Evolutionary conservation across 352 stramenopile genomes (phyloP), one percentile per base, ranked within the genome.

Genomic region (Globisporangium cederbergense): DNA sequence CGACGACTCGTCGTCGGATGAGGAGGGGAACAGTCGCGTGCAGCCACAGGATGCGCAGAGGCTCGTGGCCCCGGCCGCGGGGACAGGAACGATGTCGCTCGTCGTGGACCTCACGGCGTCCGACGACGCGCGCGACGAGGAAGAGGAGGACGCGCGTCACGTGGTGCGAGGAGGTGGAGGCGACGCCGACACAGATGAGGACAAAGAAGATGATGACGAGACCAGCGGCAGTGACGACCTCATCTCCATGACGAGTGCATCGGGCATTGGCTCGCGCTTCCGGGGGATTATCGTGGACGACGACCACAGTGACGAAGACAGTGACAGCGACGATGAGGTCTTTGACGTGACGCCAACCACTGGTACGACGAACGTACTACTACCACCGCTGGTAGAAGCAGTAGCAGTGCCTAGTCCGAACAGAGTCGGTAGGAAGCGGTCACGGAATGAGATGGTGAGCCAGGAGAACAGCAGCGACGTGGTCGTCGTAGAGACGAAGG

Each of bases 1-100:
- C 11, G 74, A 81, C n/a, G 63, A 77, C 22, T 60, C 54, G 2
- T 60, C 54, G 1, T 65, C 59, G 16, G 59, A 65, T 36, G 57
- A 60, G 13, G 54, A 62, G 18, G 57, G 20, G 11, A 58, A 14
- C 59, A 57, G 13, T 28, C 36, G 22, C 38, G 32, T 51, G 40
- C 61, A n/a, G 40, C 38, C 4, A 20, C 59, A 16, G 32, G 32
- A 7, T 18, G 40, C 40, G 0, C 40, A 47, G 13, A 47, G 42
- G 36, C 34, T n/a, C 8, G 20, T 58, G 20, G 47, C 22, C 5
- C 4, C 50, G 11, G 16, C 38, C 4, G 38, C 36, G 40, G 42
- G 3, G 22, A 30, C 59, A 28, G 45, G 5, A 30, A 40, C 42
- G 18, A 20, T 40, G 40, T 25, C 43, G 28, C 25, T 36, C 8